Evolutionary conservation across 2,329 filamentous ascomycete genomes (phyloP), one percentile per base, ranked within the genome.

Genomic region (Magnaporthales sp.): DNA sequence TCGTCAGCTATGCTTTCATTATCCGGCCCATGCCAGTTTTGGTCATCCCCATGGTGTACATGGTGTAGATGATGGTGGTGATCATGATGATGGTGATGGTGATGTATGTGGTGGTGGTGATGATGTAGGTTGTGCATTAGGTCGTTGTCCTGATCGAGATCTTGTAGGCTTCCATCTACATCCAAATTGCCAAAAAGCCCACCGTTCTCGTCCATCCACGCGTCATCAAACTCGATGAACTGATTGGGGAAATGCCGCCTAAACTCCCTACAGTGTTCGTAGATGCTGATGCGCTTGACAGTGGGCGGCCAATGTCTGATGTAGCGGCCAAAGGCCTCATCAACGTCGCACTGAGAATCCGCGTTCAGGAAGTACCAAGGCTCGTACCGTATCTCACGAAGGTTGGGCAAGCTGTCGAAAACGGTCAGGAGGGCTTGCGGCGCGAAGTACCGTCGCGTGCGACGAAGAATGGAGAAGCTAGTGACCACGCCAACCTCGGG

Each of bases 361-460:
- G 64, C 67, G 30, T 70, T 70, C 10, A 67, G 67, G 31, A 71
- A 70, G 22, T 70, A 67, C 67, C 69, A 72, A 1, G 70, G 69
- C 64, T 72, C 70, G 51, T 71, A 69, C 15, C 68, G 66, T 27
- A 71, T 58, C 62, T 71, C 68, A 6, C 27, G 31, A 26, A 72
- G 38, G 22, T 62, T 66, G 2, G 71, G 71, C 61, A 72, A 62
- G 31, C 70, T 71, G 31, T 67, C 68, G 58, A 70, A 63, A n/a
- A 72, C 68, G 54, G 68, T 68, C 56, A 71, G 65, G 46, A 72
- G 62, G 9, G 71, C 63, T 4, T 66, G 68, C 11, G 71, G 64
- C 15, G 71, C 66, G 13, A 72, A 67, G 69, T 70, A 71, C 32
- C 71, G 71, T 65, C 68, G 69, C 51, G 70, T 72, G 3, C 67